Percentiles rank a stretch among this genome's conserved stretches.
phyloP scores from a whole-genome alignment of 352 stramenopile genomes.

The Globisporangium barbulae region DNA sequence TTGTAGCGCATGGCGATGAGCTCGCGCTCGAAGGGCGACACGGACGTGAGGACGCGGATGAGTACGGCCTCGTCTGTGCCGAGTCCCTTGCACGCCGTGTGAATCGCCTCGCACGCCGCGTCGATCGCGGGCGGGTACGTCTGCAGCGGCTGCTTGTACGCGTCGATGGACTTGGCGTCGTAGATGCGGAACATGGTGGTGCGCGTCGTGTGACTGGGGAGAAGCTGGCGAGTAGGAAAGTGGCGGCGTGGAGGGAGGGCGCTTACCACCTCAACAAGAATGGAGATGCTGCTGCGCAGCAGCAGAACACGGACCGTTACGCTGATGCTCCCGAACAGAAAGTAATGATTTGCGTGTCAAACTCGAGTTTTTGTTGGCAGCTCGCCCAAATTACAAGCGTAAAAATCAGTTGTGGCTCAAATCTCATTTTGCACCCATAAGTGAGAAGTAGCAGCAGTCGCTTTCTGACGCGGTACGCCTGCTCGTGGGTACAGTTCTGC shows the following conservation, averaged over 20 bases:
- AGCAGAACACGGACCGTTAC: background rate
- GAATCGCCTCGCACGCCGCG: constrained; percentile 46
- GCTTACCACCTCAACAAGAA: background rate
- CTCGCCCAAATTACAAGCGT: background rate
- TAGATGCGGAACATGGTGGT: constrained; percentile 33
- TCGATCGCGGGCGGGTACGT: constrained; percentile 49
- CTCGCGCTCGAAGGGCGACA: constrained; percentile 48
- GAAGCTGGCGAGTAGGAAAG: background rate
- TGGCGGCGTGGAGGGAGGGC: background rate
- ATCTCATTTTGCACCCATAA: background rate
- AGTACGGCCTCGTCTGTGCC: constrained; percentile 69
- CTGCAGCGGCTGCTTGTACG: constrained; percentile 12
- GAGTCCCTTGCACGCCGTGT: constrained; percentile 59
- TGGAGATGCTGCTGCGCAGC: background rate
- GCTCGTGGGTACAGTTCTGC: background rate
- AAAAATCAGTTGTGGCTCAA: background rate
- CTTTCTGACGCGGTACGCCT: background rate
- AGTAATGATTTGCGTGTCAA: background rate
- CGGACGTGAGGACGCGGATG: constrained; percentile 39
- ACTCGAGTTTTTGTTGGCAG: background rate
- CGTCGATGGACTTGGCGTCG: constrained; percentile 20
- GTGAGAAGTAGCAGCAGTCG: background rate
- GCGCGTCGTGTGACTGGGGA: background rate
- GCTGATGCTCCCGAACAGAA: background rate
- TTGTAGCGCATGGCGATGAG: constrained; percentile 71